Evolutionary conservation across 106 monocot species (phyloP), one percentile per base, ranked within the genome.

Genomic region (Dendrobium officinale): DNA sequence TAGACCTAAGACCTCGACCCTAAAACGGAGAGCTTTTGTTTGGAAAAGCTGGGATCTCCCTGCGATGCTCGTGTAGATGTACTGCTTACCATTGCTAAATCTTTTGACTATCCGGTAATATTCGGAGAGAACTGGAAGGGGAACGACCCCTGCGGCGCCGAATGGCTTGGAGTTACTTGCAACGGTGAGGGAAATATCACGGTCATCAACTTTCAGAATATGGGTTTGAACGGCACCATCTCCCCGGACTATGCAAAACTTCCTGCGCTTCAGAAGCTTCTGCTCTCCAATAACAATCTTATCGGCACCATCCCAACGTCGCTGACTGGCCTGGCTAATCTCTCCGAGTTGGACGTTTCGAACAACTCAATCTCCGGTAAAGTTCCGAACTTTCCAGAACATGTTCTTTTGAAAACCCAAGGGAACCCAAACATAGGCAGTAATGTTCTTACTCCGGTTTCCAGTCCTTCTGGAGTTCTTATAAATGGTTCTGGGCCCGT

Each of bases 111-210:
- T 41, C 92, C 89, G 20, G 77, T 26, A 13, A 77, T 56, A 66
- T 83, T 92, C 13, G 92, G 86, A 0, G 78, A 84, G 67, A 81
- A 82, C 44, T 92, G 92, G 92, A 82, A 79, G 26, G 92, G 92
- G 41, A 89, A 92, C 59, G 86, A 92, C 26, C 92, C 92, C 3
- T 92, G 92, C 77, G 58, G 15, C 16, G 83, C 82, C 20, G 67
- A 67, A 13, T 92, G 92, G 92, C 55, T 88, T 16, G 92, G 92
- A 33, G 75, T 92, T 40, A 77, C 51, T 20, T 92, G 92, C 67
- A 85, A 85, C 72, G 78, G 55, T 40, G 22, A 17, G 40, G 88
- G 87, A 44, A 89, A 89, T 45, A 64, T 92, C 5, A 88, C 86
- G 2, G 86, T 87, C 19, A 40, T 89, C 33, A 92, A 89, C 64